phyloP scores from a whole-genome alignment of 805 yeast genomes.

The Tetrapisispora arboricola region DNA sequence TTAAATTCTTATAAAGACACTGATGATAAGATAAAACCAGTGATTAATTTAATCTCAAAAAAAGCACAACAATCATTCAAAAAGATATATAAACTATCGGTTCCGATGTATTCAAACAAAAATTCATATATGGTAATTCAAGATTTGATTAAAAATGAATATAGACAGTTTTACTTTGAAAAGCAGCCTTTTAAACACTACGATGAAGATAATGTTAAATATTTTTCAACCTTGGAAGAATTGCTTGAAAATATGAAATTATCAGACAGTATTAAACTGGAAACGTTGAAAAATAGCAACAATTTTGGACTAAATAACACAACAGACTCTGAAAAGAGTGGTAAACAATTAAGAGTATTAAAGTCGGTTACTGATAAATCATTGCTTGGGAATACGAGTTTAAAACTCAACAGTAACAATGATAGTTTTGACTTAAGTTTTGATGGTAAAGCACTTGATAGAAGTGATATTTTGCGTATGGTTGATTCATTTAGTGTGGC shows the following conservation, averaged over 20 bases:
- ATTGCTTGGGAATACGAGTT: neutral
- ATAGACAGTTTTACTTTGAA: constrained; percentile 5
- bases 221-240: neutral
- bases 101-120: constrained; percentile 4
- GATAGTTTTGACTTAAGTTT: constrained; percentile 34
- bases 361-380: neutral
- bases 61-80: neutral
- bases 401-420: constrained; percentile 6
- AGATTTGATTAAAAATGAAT: constrained; percentile 7
- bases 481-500: constrained; percentile 32
- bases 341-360: neutral
- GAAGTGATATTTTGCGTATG: constrained; percentile 32
- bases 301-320: neutral
- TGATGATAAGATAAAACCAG: constrained; percentile 8
- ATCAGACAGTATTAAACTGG: neutral
- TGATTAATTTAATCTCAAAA: constrained; percentile 9
- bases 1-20: constrained; percentile 5
- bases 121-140: constrained; percentile 3
- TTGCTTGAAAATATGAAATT: neutral
- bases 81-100: constrained; percentile 9
- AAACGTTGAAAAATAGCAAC: neutral
- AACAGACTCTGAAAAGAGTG: neutral
- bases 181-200: constrained; percentile 11
- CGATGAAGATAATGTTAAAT: constrained; percentile 2
- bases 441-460: constrained; percentile 38